Evolutionary conservation across 495 filamentous ascomycete species (phyloP), one percentile per base, ranked within the genome.

Genomic region (Saxophila tyrrhenica): DNA sequence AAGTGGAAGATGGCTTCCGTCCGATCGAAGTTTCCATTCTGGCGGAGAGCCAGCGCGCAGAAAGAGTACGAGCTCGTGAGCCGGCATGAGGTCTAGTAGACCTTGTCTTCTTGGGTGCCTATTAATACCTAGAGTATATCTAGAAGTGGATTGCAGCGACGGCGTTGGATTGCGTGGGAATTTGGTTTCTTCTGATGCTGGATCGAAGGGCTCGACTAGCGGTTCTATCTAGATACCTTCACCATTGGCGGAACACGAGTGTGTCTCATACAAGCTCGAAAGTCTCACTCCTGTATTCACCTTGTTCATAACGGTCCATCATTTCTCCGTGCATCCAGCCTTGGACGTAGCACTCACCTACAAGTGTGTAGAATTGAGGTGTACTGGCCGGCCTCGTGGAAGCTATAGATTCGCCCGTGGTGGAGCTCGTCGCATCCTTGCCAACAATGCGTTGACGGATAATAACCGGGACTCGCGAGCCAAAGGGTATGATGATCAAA

Each of bases 11-110:
- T 32, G 44, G 47, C 22, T 38, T 52, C 48, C 13, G 48, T 23
- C 51, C 50, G 44, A 47, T 52, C 25, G 1, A 44, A 58, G 35
- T 60, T 65, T 23, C 62, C 62, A 35, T 69, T 64, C 51, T 66
- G 64, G 56, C 57, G 60, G 50, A 53, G 62, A 21, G 50, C 57
- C 49, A 64, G 63, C 54, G 48, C 53, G 25, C 45, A 56, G 11
- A 62, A 69, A 46, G 59, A 64, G 17, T 62, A 64, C 42, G 62
- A 64, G 53, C 59, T 69, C 8, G 57, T 61, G 9, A 56, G 63
- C 51, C 53, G 64, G 32, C 64, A 67, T 51, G 57, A 69, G 54
- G 66, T 69, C 21, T 68, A 58, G 56, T 25, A 48, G 47, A 15
- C 47, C 47, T 21, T 3, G 7, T 39, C 35, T n/a, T 39, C 35